Conservation (phyloP, 2,329 filamentous ascomycete species). For the Leptographium procerum region DNA sequence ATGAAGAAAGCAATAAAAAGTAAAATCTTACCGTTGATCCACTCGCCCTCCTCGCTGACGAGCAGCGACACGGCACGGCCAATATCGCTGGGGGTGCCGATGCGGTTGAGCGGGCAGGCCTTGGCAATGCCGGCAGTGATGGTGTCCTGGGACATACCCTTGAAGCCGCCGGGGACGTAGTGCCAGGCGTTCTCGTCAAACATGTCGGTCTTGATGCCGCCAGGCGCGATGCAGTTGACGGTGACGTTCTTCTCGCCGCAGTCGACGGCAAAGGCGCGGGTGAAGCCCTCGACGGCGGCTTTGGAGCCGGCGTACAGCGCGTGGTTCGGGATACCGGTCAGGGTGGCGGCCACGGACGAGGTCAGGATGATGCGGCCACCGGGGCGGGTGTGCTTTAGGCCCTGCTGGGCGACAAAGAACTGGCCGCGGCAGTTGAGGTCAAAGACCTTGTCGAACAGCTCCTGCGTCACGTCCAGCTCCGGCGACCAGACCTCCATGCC, state of each 20-base stretch:
- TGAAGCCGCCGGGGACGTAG: slow-evolving; percentile 46
- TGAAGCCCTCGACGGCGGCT: slow-evolving; percentile 62
- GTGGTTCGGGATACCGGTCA: slow-evolving; percentile 58
- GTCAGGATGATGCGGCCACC: slow-evolving; percentile 65
- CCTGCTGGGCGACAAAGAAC: slow-evolving; percentile 69
- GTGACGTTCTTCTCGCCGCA: slow-evolving; percentile 58
- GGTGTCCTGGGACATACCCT: slow-evolving; percentile 37
- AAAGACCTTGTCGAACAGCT: slow-evolving; percentile 63
- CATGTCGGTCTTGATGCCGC: slow-evolving; percentile 68
- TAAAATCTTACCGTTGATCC: slow-evolving; percentile 46
- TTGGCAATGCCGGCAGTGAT: slow-evolving; percentile 44
- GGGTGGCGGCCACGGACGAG: slow-evolving; percentile 55
- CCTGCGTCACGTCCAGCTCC: slow-evolving; percentile 56
- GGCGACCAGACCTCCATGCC: slow-evolving; percentile 62
- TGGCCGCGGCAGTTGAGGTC: slow-evolving; percentile 60
- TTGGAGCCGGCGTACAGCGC: slow-evolving; percentile 62
- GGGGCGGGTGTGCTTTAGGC: slow-evolving; percentile 56
- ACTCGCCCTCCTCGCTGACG: slow-evolving; percentile 47
- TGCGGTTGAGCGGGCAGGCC: slow-evolving; percentile 47
- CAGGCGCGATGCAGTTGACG: slow-evolving; percentile 61
- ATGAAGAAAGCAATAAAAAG: slow-evolving; percentile 1
- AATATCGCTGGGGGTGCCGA: slow-evolving; percentile 47
- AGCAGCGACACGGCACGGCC: slow-evolving; percentile 45
- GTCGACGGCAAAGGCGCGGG: slow-evolving; percentile 60
- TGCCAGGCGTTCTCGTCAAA: slow-evolving; percentile 60